A percentile compares a stretch with the other conserved stretches of the same genome.
Conservation (phyloP, 805 yeast genomes). For the Dipodascopsis uninucleata region DNA sequence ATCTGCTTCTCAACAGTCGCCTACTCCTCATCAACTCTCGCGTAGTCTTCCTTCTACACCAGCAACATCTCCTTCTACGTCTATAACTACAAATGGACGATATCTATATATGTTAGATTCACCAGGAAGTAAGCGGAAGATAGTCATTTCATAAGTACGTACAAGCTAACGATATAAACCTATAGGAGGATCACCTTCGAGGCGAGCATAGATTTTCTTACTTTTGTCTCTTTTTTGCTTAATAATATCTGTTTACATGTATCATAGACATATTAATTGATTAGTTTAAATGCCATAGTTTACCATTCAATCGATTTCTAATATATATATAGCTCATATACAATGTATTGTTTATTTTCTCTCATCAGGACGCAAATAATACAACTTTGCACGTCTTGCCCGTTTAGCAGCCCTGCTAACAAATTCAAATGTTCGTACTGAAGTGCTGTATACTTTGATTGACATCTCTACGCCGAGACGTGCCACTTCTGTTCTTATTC, state of each 20-base stretch:
- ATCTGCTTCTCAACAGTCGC: not conserved
- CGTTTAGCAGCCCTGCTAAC: slow-evolving; percentile 68
- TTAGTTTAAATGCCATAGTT: not conserved
- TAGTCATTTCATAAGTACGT: not conserved
- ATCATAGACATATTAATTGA: no score
- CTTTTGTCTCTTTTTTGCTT: no score
- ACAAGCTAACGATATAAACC: not conserved
- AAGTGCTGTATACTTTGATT: slow-evolving; percentile 76
- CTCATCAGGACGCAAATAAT: slow-evolving; percentile 61
- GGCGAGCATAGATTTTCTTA: not conserved
- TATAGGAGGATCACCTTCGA: slow-evolving; percentile 1
- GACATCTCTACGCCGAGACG: slow-evolving; percentile 83
- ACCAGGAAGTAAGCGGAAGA: slow-evolving; percentile 16
- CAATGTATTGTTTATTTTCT: no score
- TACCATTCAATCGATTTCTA: no score
- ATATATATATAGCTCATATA: no score
- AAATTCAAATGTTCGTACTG: slow-evolving; percentile 70
- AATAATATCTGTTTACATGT: no score
- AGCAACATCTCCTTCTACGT: not conserved
- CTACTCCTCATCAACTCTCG: slow-evolving; percentile 1
- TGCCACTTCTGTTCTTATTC: slow-evolving; percentile 75
- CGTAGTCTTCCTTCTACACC: not conserved
- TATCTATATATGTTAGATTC: slow-evolving; percentile 20
- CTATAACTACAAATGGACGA: slow-evolving; percentile 18
- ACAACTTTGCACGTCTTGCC: slow-evolving; percentile 79